phyloP scores from a whole-genome alignment of 768 basidiomycete species.

The Xerocomellus chrysenteron region DNA sequence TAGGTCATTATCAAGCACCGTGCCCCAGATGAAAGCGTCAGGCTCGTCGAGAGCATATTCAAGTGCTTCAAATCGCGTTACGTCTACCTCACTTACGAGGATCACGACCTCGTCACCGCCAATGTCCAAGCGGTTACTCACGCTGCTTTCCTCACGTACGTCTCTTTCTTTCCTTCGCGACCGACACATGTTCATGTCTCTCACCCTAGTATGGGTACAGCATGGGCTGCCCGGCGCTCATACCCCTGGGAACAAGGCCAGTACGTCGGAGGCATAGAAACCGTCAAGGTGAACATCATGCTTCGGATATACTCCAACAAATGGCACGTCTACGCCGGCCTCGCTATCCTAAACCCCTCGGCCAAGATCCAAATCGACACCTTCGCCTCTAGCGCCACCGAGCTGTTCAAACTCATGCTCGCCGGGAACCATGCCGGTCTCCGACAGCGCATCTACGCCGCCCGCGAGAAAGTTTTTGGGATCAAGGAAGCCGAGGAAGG shows the following conservation, averaged over 20 bases:
- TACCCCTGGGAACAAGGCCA: constrained; percentile 97
- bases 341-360: constrained; percentile 95
- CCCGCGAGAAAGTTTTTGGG: constrained; percentile 76
- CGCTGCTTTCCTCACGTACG: constrained; percentile 91
- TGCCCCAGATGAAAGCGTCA: constrained; percentile 68
- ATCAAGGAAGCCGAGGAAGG: constrained; percentile 31
- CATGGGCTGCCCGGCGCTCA: constrained; percentile 72
- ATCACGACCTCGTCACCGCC: constrained; percentile 94
- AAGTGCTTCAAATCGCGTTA: constrained; percentile 77
- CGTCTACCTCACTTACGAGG: constrained; percentile 93
- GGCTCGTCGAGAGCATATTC: constrained; percentile 80
- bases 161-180: neutral
- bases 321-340: constrained; percentile 98
- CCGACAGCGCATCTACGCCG: constrained; percentile 69
- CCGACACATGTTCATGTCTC: constrained; percentile 2
- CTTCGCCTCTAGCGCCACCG: constrained; percentile 80
- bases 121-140: constrained; percentile 99
- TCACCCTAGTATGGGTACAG: constrained; percentile 87
- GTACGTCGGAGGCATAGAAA: constrained; percentile 97
- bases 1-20: constrained; percentile 91
- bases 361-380: constrained; percentile 89
- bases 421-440: constrained; percentile 53
- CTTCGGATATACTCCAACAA: constrained; percentile 95
- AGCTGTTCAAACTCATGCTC: constrained; percentile 96
- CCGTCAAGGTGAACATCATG: constrained; percentile 93